Evolutionary conservation across 345 rosid species (phyloP).

Genomic region (Trapa bicornis): DNA sequence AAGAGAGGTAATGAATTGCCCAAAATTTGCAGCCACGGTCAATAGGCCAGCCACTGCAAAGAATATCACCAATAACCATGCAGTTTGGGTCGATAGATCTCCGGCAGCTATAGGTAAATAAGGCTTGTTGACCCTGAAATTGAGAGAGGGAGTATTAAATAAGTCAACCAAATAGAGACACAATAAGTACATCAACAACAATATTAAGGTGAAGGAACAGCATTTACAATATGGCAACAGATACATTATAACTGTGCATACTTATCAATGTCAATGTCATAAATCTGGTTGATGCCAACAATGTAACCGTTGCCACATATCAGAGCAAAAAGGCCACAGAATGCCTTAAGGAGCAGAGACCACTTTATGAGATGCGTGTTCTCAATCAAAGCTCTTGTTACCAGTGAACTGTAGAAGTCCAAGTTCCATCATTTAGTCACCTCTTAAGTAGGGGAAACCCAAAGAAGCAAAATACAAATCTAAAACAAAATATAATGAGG

Average conservation of each 20-base stretch:
- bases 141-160: conserved; percentile 4
- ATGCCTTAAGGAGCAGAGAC: conserved; percentile 74
- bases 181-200: not conserved
- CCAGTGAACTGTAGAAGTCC: conserved; percentile 58
- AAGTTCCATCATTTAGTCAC: not conserved
- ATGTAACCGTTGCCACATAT: conserved; percentile 93
- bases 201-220: not conserved
- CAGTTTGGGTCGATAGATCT: conserved; percentile 82
- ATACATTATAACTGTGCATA: conserved; percentile 18
- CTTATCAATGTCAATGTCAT: conserved; percentile 93
- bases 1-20: conserved; percentile 68
- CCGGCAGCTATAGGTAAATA: conserved; percentile 98
- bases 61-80: conserved; percentile 76
- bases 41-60: conserved; percentile 63
- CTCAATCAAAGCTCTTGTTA: conserved; percentile 76
- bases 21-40: conserved; percentile 69
- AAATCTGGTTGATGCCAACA: conserved; percentile 98
- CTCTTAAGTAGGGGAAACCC: not conserved
- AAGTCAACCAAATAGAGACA: not conserved
- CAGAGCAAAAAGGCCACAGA: conserved; percentile 79
- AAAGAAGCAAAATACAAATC: not conserved
- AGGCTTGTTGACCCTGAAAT: conserved; percentile 85
- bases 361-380: conserved; percentile 66
- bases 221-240: not conserved
- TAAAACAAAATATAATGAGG: not conserved